Conservation (phyloP, 2,329 filamentous ascomycete genomes). For the Aureobasidium melanogenum region DNA sequence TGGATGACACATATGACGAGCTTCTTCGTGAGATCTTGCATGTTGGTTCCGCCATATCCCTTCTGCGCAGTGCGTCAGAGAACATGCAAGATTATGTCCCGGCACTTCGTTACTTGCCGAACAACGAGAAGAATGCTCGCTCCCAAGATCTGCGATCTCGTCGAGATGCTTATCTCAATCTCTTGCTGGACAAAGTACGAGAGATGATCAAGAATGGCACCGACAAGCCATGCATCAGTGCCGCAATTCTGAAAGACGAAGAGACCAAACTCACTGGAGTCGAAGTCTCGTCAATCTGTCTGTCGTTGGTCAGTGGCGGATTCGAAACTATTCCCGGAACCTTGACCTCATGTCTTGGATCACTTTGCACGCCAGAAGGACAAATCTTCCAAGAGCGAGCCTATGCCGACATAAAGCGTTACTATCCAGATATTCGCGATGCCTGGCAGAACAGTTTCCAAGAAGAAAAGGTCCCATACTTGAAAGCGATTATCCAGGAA, state of each 20-base stretch:
- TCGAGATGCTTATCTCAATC: constrained; percentile 42
- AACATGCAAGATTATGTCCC: constrained; percentile 48
- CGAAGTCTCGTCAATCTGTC: constrained; percentile 46
- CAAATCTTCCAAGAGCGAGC: constrained; percentile 45
- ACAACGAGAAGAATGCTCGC: constrained; percentile 42
- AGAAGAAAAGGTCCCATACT: constrained; percentile 42
- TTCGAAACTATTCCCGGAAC: constrained; percentile 49
- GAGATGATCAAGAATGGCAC: constrained; percentile 43
- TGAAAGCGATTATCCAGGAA: constrained; percentile 43
- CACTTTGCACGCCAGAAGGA: constrained; percentile 39
- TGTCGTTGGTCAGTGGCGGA: constrained; percentile 44
- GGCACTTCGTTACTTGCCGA: constrained; percentile 40
- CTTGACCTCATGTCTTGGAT: constrained; percentile 43
- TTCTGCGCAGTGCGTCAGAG: constrained; percentile 43
- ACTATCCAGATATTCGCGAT: constrained; percentile 38
- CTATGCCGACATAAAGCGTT: constrained; percentile 42
- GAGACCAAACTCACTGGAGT: constrained; percentile 45
- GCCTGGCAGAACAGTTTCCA: constrained; percentile 39
- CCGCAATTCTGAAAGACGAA: constrained; percentile 46
- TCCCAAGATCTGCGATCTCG: constrained; percentile 40
- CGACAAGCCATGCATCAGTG: constrained; percentile 47
- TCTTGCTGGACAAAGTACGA: constrained; percentile 41
- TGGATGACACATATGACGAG: constrained; percentile 45
- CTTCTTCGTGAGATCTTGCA: constrained; percentile 45
- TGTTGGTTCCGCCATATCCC: constrained; percentile 43